Percentiles rank a stretch among this genome's conserved stretches.
phyloP scores from a whole-genome alignment of 108 stramenopile species.

The Skeletonema potamos region DNA sequence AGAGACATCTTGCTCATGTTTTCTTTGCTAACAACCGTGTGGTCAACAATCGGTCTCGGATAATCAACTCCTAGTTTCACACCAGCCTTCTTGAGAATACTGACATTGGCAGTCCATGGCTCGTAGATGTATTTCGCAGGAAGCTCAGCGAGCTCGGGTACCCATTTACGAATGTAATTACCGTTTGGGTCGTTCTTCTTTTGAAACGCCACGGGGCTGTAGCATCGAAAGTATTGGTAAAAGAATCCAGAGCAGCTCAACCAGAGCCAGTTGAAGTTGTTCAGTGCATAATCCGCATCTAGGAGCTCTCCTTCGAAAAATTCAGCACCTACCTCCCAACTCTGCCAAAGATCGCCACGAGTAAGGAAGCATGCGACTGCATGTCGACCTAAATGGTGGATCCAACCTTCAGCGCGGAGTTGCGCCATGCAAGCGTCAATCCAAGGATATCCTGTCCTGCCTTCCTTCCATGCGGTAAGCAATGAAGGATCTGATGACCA shows the following conservation, averaged over 20 bases:
- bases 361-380: constrained; percentile 98
- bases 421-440: constrained; percentile 98
- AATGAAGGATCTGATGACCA: constrained; percentile 83
- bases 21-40: constrained; percentile 69
- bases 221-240: constrained; percentile 95
- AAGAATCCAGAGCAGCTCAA: constrained; percentile 87
- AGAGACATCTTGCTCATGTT: constrained; percentile 91
- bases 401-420: constrained; percentile 90
- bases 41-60: constrained; percentile 91
- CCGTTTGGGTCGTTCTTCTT: constrained; percentile 94
- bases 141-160: constrained; percentile 77
- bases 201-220: constrained; percentile 88
- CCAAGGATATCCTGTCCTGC: constrained; percentile 93
- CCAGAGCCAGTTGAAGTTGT: constrained; percentile 98
- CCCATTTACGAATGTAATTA: constrained; percentile 87
- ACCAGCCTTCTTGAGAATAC: constrained; percentile 64
- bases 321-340: constrained; percentile 92
- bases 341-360: constrained; percentile 87
- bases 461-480: constrained; percentile 87
- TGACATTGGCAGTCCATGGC: constrained; percentile 92
- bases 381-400: constrained; percentile 95
- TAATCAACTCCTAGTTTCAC: constrained; percentile 87
- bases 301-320: constrained; percentile 84
- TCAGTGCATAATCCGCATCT: constrained; percentile 94
- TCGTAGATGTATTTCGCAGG: constrained; percentile 96